Conservation (phyloP, 139 green algal species). For the Chlorella sp. region DNA sequence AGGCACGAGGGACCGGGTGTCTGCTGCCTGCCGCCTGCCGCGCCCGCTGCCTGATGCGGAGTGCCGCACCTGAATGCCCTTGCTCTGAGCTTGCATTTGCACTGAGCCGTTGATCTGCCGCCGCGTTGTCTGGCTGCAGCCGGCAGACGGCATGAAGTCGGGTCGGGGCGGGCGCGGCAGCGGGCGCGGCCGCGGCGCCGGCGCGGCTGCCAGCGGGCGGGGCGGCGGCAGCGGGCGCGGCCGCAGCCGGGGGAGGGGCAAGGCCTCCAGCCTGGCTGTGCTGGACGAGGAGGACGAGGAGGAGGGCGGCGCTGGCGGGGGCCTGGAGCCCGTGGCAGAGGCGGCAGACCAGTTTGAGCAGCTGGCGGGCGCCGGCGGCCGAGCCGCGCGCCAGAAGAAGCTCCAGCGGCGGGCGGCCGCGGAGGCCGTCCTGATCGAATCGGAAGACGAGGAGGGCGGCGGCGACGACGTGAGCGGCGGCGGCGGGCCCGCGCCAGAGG, state of each 20-base stretch:
- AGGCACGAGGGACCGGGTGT: too few relatives aligned
- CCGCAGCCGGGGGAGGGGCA: background rate
- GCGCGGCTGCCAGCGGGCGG: background rate
- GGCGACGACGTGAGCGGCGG: too few relatives aligned
- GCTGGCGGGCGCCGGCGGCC: background rate
- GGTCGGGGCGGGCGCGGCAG: conserved; percentile 20
- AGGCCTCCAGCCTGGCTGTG: background rate
- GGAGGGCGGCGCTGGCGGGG: background rate
- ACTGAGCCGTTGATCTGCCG: background rate
- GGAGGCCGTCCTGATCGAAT: too few relatives aligned
- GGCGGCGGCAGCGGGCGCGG: background rate
- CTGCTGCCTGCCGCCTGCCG: too few relatives aligned
- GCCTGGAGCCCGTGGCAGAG: conserved; percentile 15
- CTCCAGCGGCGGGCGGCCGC: too few relatives aligned
- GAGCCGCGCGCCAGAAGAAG: too few relatives aligned
- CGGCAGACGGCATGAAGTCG: conserved; percentile 3
- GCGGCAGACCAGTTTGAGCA: conserved; percentile 12
- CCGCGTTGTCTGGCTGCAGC: background rate
- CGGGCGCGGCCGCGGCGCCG: conserved; percentile 5
- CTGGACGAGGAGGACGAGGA: background rate
- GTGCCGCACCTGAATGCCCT: too few relatives aligned
- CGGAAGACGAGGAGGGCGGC: too few relatives aligned
- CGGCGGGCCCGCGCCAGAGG: too few relatives aligned
- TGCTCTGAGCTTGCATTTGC: too few relatives aligned
- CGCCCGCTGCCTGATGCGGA: too few relatives aligned